Conservation (phyloP, 1,284 basidiomycete species). For the Cutaneotrichosporon mucoides region DNA sequence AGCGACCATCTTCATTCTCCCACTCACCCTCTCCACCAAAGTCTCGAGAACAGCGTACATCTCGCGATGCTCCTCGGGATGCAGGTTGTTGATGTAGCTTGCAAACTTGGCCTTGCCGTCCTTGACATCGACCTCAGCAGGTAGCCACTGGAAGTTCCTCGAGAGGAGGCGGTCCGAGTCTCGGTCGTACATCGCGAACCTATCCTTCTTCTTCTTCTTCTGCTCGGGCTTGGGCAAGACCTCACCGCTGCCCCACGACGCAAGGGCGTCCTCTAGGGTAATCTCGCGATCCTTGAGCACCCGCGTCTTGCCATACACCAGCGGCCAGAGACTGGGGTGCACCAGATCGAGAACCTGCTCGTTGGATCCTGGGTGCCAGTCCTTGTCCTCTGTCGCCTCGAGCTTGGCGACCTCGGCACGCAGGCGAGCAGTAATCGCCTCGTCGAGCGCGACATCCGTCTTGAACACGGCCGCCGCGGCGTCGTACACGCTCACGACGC, state of each 20-base stretch:
- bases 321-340: conserved; percentile 15
- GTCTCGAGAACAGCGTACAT: conserved; percentile 8
- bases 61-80: neutral
- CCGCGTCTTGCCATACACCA: conserved; percentile 17
- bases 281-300: conserved; percentile 4
- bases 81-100: conserved; percentile 17
- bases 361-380: conserved; percentile 19
- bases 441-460: neutral
- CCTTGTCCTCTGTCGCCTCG: conserved; percentile 11
- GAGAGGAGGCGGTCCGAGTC: neutral
- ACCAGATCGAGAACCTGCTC: conserved; percentile 17
- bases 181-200: neutral
- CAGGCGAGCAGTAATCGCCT: neutral
- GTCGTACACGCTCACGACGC: conserved; percentile 6
- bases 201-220: neutral
- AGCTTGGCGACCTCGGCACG: conserved; percentile 1
- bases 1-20: neutral
- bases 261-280: neutral
- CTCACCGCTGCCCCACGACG: conserved; percentile 3
- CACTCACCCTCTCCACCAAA: conserved; percentile 2
- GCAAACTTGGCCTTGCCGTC: neutral
- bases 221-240: neutral
- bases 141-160: conserved; percentile 19
- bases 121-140: conserved; percentile 9
- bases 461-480: conserved; percentile 1